Percentiles rank a stretch among this genome's conserved stretches.
phyloP scores from a whole-genome alignment of 768 basidiomycete genomes.

The Psilocybe sp. region DNA sequence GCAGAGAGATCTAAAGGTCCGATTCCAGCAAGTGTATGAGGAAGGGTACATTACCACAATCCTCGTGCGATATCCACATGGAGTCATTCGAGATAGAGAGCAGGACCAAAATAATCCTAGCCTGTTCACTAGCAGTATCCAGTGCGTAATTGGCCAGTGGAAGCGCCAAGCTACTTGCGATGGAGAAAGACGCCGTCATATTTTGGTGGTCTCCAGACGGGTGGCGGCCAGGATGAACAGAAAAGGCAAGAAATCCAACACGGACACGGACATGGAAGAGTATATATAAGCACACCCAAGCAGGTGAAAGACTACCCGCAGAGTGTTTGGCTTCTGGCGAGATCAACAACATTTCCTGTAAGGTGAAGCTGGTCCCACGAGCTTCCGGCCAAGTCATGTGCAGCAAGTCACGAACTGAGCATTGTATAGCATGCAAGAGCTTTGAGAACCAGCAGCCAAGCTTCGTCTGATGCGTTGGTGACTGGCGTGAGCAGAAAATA shows the following conservation, averaged over 20 bases:
- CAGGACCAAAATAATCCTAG: constrained; percentile 10
- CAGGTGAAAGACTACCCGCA: neutral
- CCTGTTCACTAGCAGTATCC: neutral
- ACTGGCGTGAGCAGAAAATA: constrained; percentile 11
- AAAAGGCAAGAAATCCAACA: constrained; percentile 17
- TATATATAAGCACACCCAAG: neutral
- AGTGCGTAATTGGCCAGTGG: constrained; percentile 12
- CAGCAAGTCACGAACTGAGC: neutral
- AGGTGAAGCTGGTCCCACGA: constrained; percentile 15
- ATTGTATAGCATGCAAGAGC: constrained; percentile 12
- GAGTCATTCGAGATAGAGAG: constrained; percentile 14
- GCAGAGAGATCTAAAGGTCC: constrained; percentile 15
- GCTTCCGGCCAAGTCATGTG: neutral
- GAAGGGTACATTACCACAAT: constrained; percentile 5
- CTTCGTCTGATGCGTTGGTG: constrained; percentile 2
- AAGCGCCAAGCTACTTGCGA: constrained; percentile 15
- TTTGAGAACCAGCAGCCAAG: constrained; percentile 7
- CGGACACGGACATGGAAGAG: constrained; percentile 1
- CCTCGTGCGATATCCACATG: constrained; percentile 16
- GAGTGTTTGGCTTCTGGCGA: constrained; percentile 8
- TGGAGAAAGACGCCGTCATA: constrained; percentile 13
- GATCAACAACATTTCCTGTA: constrained; percentile 10
- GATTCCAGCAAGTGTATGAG: neutral
- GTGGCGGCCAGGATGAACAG: constrained; percentile 3
- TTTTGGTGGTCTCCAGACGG: constrained; percentile 10